Base-by-base conservation (phyloP, 1,284 basidiomycete genomes). In the Cryptococcus sp. region DNA sequence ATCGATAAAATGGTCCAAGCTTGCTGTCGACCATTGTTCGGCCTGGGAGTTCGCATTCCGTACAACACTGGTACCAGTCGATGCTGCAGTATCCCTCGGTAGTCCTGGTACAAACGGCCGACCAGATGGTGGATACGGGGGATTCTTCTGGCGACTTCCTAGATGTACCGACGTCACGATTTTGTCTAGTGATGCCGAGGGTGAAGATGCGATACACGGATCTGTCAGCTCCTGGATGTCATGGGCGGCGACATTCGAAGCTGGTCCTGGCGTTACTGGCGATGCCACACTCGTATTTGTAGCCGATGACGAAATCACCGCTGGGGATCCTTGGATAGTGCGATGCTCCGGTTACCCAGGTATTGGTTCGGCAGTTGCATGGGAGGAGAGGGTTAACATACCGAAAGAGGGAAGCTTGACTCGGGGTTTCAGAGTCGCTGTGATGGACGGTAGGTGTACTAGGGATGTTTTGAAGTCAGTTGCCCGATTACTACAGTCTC, bases 61-160 rank as follows among this genome's bases (percentile, higher is more conserved):
- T 7, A 44, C 51, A n/a, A 37, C 28, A 1, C 51, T 53, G 16
- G 31, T 28, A 10, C 46, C 51, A 2, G 45, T 53, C 5, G 21
- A 4, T 16, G 51, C 46, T 22, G 37, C 39, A 28, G 51, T 53
- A 9, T 53, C 51, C 4, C 51, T 53, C 23, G 51, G 51, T 16
- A 53, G 51, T 25, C 51, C 51, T 7, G 51, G 51, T 24, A 32
- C 51, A 13, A 53, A 53, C 39, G 51, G 51, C 4, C 46, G 51
- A 4, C 21, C 21, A 9, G 23, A 36, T 21, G 51, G 41, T 13
- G 51, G 51, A 7, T 53, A 53, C 24, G 51, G 51, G 2, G 51
- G 51, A 10, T 53, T 53, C 46, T 48, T 48, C 51, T 53, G 51
- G 51, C 51, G 51, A 7, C 34, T 53, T 18, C 51, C 51, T 13